A percentile compares a stretch with the other conserved stretches of the same genome.
Conservation (phyloP, 805 yeast genomes). For the Candida xyloterini region DNA sequence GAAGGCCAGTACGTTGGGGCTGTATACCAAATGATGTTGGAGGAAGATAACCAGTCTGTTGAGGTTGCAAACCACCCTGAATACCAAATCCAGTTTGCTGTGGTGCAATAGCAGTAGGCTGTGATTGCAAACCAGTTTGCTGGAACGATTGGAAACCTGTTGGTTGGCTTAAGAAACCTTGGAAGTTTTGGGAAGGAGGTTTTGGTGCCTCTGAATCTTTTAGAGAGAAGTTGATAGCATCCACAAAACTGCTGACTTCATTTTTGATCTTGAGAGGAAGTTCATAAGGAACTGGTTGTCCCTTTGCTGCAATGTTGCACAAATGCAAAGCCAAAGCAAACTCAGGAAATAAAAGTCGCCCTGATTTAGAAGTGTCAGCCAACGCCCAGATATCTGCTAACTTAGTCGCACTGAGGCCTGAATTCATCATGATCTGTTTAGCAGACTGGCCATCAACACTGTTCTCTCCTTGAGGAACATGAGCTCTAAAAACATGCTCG, state of each 20-base stretch:
- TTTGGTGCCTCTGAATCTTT: constrained; percentile 42
- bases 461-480: constrained; percentile 68
- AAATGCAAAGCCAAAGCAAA: constrained; percentile 89
- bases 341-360: constrained; percentile 85
- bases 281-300: constrained; percentile 70
- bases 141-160: constrained; percentile 9
- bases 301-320: constrained; percentile 73
- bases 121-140: constrained; percentile 17
- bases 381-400: constrained; percentile 88
- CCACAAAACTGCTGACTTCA: constrained; percentile 87
- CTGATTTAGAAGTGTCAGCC: constrained; percentile 85
- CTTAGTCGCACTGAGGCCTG: constrained; percentile 70
- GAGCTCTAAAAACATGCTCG: constrained; percentile 77
- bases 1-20: constrained; percentile 31
- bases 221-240: constrained; percentile 76
- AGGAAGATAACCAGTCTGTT: constrained; percentile 9
- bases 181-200: background rate
- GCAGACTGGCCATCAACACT: constrained; percentile 72
- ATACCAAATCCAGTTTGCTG: constrained; percentile 8
- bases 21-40: constrained; percentile 4
- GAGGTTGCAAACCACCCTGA: constrained; percentile 4
- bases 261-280: constrained; percentile 71
- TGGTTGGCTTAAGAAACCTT: constrained; percentile 14
- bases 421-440: constrained; percentile 72
- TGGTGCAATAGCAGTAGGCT: constrained; percentile 43